Evolutionary conservation across 768 basidiomycete genomes (phyloP).

Genomic region (Amanita inopinata): DNA sequence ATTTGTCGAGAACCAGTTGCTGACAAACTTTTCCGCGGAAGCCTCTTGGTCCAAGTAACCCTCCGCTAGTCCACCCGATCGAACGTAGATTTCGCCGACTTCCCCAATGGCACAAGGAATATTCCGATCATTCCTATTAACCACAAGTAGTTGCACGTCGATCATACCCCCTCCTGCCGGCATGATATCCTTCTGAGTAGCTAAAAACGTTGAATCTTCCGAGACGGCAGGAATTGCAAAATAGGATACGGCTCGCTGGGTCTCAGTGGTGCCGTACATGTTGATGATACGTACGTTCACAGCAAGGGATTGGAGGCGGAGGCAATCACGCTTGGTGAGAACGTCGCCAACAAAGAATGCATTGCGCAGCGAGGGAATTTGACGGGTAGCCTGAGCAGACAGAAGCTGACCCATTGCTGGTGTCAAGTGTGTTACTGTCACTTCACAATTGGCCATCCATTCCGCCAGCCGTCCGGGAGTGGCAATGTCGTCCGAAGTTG

Average conservation of each 20-base stretch:
- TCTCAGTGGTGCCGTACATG: slow-evolving; percentile 99
- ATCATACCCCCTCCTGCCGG: slow-evolving; percentile 97
- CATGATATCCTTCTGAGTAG: slow-evolving; percentile 94
- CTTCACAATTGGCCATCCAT: slow-evolving; percentile 91
- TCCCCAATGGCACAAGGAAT: slow-evolving; percentile 91
- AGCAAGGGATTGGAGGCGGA: slow-evolving; percentile 87
- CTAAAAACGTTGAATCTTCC: slow-evolving; percentile 81
- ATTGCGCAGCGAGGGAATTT: slow-evolving; percentile 77
- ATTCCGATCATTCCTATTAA: slow-evolving; percentile 80
- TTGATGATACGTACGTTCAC: slow-evolving; percentile 92
- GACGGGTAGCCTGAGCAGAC: slow-evolving; percentile 66
- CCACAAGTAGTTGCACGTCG: slow-evolving; percentile 93
- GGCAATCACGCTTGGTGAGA: slow-evolving; percentile 95
- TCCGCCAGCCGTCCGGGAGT: slow-evolving; percentile 94
- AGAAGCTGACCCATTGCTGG: slow-evolving; percentile 99
- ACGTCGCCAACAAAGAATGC: slow-evolving; percentile 99
- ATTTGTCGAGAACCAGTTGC: slow-evolving; percentile 76
- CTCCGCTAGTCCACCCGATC: slow-evolving; percentile 91
- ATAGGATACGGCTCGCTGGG: slow-evolving; percentile 97
- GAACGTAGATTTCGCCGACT: slow-evolving; percentile 97
- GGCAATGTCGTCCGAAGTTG: slow-evolving; percentile 93
- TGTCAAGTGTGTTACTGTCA: slow-evolving; percentile 95
- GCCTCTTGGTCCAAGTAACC: slow-evolving; percentile 84
- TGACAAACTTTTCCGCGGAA: slow-evolving; percentile 84
- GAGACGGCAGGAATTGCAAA: slow-evolving; percentile 83